Base-by-base conservation (phyloP, 495 filamentous ascomycete genomes). In the Aspergillus affinis region DNA sequence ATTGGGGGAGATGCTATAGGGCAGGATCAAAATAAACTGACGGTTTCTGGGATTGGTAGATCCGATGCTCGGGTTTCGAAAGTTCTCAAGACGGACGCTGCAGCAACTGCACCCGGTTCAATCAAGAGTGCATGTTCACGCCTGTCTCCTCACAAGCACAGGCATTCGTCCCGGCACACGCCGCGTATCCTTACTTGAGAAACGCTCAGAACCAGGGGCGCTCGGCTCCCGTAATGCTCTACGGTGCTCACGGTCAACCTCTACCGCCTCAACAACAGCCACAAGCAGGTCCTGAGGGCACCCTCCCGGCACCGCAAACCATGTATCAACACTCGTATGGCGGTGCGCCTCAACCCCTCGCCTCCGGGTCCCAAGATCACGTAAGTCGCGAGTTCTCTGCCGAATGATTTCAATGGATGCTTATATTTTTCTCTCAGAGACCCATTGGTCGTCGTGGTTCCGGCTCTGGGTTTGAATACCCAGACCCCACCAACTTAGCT, bases 61-160 rank as follows among this genome's bases (percentile, higher is more conserved):
- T 93, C 73, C 88, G 90, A 36, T 93, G 90, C 75, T 92, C 90
- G 4, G 90, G 90, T 20, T 93, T 92, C 68, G 90, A 92, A 59
- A 82, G 80, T 51, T 90, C 88, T 19, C 82, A 86, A 32, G 88
- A 92, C 69, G 90, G 90, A 51, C 83, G 89, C 48, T 93, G 90
- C 77, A 86, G 81, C 67, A 93, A 93, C 69, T 93, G 90, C 67
- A 79, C 86, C 55, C 83, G 90, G 48, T 93, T 93, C 74, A 87
- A 88, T 58, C 90, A 92, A 72, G 88, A 92, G 69, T 93, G 90
- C 75, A 86, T 93, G 75, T 93, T 93, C 76, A 92, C 89, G 4
- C 90, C 90, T 0, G 90, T 93, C 23, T 91, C 88, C 8, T 89
- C 89, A 3, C 90, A 93, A 71, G 84, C 90, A 26, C 90, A 92